A percentile compares a stretch with the other conserved stretches of the same genome.
These are phyloP conservation scores for Penicillium lividum DNA, from an alignment of 495 filamentous ascomycete genomes.

Conservation along the genomic window DNA sequence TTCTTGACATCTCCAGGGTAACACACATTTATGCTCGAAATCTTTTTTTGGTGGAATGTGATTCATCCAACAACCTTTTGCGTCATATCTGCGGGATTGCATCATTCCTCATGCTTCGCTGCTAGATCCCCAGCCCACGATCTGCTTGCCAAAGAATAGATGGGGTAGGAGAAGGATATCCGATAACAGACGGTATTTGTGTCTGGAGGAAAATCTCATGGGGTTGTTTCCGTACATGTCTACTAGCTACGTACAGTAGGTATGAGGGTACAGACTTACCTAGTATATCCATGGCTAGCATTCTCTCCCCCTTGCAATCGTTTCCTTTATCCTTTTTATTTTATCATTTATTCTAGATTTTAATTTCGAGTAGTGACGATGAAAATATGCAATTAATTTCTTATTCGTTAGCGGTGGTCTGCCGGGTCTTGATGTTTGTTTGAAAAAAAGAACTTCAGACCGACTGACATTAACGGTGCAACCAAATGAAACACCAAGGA, in stretches of 20 bases:
- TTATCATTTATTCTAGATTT: too few species aligned
- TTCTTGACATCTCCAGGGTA: conserved; percentile 1
- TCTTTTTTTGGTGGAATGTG: conserved; percentile 11
- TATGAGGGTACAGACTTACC: too few species aligned
- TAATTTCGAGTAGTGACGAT: too few species aligned
- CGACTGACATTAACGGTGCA: not conserved
- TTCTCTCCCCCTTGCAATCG: conserved; percentile 5
- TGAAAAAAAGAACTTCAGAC: not conserved
- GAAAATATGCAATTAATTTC: too few species aligned
- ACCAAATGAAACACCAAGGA: not conserved
- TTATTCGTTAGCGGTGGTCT: too few species aligned
- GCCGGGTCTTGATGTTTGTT: too few species aligned
- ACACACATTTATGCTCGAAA: not conserved
- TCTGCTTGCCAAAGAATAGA: not conserved
- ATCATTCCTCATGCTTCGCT: conserved; percentile 1
- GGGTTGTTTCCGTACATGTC: too few species aligned
- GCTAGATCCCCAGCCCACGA: not conserved
- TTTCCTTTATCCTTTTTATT: too few species aligned
- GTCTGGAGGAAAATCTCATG: too few species aligned
- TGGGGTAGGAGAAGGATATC: too few species aligned
- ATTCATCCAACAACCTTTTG: not conserved
- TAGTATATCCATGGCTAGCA: not conserved
- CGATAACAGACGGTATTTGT: too few species aligned
- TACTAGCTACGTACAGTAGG: too few species aligned
- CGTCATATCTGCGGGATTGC: conserved; percentile 1